Percentiles rank a stretch among this genome's conserved stretches.
phyloP scores from a whole-genome alignment of 2,329 filamentous ascomycete genomes.

The Pseudofabraea citricarpa region DNA sequence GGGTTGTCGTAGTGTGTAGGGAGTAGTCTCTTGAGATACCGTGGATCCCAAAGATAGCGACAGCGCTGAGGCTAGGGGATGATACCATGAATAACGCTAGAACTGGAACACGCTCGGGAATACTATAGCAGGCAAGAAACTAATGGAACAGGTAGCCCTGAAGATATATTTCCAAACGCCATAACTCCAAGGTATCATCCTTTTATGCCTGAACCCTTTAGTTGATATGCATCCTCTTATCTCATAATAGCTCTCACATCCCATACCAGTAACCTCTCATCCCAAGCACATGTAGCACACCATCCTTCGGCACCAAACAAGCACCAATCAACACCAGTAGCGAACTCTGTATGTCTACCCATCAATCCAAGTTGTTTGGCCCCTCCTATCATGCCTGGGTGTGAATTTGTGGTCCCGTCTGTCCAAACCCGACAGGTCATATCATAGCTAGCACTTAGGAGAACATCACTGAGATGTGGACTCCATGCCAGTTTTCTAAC shows the following conservation, averaged over 20 bases:
- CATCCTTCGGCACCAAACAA: constrained; percentile 92
- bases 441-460: constrained; percentile 90
- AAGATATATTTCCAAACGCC: too few relatives aligned
- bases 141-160: too few relatives aligned
- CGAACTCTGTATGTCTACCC: constrained; percentile 93
- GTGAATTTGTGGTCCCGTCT: constrained; percentile 52
- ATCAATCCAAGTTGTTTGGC: constrained; percentile 56
- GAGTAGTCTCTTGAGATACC: too few relatives aligned
- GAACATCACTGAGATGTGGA: constrained; percentile 82
- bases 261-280: constrained; percentile 87
- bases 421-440: constrained; percentile 97
- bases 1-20: too few relatives aligned
- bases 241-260: constrained; percentile 69
- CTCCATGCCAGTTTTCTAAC: constrained; percentile 85
- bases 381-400: constrained; percentile 21
- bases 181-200: too few relatives aligned
- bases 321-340: constrained; percentile 96
- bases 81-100: too few relatives aligned
- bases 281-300: constrained; percentile 94
- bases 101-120: too few relatives aligned
- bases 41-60: too few relatives aligned
- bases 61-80: too few relatives aligned
- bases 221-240: too few relatives aligned
- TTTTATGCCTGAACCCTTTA: too few relatives aligned
- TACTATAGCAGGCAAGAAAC: too few relatives aligned